Evolutionary conservation across 148 eudicot species (phyloP).

Genomic region (Camellia japonica): DNA sequence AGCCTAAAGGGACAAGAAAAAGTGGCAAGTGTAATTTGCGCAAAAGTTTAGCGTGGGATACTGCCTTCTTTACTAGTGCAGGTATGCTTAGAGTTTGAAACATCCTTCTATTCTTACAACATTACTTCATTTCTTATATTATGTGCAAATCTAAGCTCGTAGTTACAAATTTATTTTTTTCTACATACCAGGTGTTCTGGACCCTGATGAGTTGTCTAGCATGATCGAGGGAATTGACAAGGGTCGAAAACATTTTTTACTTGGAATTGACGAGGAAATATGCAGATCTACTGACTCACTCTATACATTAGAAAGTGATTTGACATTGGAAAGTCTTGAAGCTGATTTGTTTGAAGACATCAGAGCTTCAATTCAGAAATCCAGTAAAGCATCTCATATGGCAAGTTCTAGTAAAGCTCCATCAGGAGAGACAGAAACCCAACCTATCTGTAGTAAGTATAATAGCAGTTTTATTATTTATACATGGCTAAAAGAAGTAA

Average conservation of each 20-base stretch:
- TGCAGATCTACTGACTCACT: conserved; percentile 76
- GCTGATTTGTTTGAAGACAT: conserved; percentile 84
- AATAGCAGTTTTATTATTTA: neutral
- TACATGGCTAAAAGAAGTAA: neutral
- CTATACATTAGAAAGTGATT: conserved; percentile 76
- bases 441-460: conserved; percentile 45
- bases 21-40: conserved; percentile 72
- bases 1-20: conserved; percentile 33
- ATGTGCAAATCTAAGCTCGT: neutral
- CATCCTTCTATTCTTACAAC: neutral
- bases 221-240: conserved; percentile 65
- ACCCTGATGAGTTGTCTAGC: conserved; percentile 82
- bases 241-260: conserved; percentile 38
- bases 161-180: neutral
- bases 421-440: conserved; percentile 27
- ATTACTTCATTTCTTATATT: conserved; percentile 6
- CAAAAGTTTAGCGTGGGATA: conserved; percentile 98
- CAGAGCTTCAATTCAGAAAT: conserved; percentile 95
- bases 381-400: conserved; percentile 40
- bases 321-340: conserved; percentile 72
- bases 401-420: conserved; percentile 23
- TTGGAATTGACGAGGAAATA: conserved; percentile 82
- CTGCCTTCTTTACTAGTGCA: conserved; percentile 84
- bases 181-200: conserved; percentile 68
- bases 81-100: conserved; percentile 43